Percentiles rank a stretch among this genome's conserved stretches.
Evolutionary conservation across 345 rosid species (phyloP).

Genomic region (Arabis hirsuta): DNA sequence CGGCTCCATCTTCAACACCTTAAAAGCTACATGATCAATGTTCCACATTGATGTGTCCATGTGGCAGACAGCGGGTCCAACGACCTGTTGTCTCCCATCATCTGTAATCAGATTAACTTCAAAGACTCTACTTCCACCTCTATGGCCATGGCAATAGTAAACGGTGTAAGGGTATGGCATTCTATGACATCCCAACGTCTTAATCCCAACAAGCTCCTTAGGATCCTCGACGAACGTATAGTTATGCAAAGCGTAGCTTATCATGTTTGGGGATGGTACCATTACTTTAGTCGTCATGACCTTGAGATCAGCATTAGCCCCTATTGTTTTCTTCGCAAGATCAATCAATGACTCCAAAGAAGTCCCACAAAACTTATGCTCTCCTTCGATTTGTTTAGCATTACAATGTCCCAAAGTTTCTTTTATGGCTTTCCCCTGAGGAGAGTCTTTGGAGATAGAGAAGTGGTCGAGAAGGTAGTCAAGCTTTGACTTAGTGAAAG

Average conservation of each 20-base stretch:
- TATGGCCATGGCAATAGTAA: slow-evolving; percentile 70
- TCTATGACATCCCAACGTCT: slow-evolving; percentile 61
- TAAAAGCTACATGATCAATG: slow-evolving; percentile 61
- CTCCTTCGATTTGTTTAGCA: slow-evolving; percentile 51
- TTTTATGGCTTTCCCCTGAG: slow-evolving; percentile 71
- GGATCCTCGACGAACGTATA: slow-evolving; percentile 54
- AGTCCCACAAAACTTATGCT: slow-evolving; percentile 60
- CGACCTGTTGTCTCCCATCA: slow-evolving; percentile 52
- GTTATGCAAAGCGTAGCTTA: slow-evolving; percentile 46
- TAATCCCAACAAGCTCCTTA: slow-evolving; percentile 38
- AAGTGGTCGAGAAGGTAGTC: slow-evolving; percentile 57
- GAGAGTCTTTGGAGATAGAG: slow-evolving; percentile 59
- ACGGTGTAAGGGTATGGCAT: slow-evolving; percentile 74
- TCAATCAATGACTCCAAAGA: slow-evolving; percentile 80
- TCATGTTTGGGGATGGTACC: slow-evolving; percentile 14
- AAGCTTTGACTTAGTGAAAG: slow-evolving; percentile 59
- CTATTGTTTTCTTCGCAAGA: slow-evolving; percentile 47
- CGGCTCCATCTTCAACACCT: slow-evolving; percentile 54
- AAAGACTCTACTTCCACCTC: slow-evolving; percentile 47
- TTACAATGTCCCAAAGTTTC: slow-evolving; percentile 62
- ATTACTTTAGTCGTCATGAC: slow-evolving; percentile 50
- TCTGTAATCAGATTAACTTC: slow-evolving; percentile 53
- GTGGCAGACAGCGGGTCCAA: slow-evolving; percentile 69
- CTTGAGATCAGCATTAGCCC: slow-evolving; percentile 43
- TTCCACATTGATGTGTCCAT: slow-evolving; percentile 84